These are phyloP conservation scores for Forsythia viridissima DNA, from an alignment of 257 asterid species.

Conservation along the genomic window DNA sequence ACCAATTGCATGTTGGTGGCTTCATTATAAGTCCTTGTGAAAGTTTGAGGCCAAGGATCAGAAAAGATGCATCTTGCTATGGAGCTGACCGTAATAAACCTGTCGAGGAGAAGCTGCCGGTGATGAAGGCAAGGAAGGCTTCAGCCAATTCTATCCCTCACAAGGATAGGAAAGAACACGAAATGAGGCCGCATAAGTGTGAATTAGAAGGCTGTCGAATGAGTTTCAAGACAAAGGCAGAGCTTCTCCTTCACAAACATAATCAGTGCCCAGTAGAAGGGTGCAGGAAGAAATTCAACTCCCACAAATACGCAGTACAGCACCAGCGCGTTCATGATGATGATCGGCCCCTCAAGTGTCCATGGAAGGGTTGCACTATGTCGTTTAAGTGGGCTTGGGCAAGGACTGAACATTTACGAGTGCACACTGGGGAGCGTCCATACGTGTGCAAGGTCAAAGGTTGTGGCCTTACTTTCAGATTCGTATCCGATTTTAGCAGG, in stretches of 20 bases:
- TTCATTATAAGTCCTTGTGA: conserved; percentile 89
- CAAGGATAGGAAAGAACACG: conserved; percentile 33
- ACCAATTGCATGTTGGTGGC: conserved; percentile 28
- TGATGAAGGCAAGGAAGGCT: conserved; percentile 34
- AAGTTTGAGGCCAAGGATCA: conserved; percentile 77
- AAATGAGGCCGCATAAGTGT: conserved; percentile 51
- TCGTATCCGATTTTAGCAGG: conserved; percentile 83
- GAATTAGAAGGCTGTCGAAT: conserved; percentile 61
- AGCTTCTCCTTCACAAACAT: conserved; percentile 59
- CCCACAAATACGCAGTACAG: conserved; percentile 66
- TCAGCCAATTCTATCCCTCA: conserved; percentile 20
- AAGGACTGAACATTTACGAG: conserved; percentile 83
- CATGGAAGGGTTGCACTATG: conserved; percentile 87
- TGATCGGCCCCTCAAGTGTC: conserved; percentile 80
- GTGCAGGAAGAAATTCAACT: conserved; percentile 76
- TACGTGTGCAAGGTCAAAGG: conserved; percentile 68
- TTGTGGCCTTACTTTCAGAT: conserved; percentile 88
- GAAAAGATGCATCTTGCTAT: conserved; percentile 26
- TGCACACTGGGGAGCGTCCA: conserved; percentile 86
- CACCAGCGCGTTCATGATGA: conserved; percentile 87
- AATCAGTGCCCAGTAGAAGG: conserved; percentile 72
- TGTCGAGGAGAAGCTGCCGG: conserved; percentile 17
- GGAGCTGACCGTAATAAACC: conserved; percentile 25
- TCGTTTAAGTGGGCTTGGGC: conserved; percentile 99
- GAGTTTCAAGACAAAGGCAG: conserved; percentile 75